Evolutionary conservation across 1,284 basidiomycete species (phyloP), one percentile per base, ranked within the genome.

Genomic region (Papiliotrema fonsecae): DNA sequence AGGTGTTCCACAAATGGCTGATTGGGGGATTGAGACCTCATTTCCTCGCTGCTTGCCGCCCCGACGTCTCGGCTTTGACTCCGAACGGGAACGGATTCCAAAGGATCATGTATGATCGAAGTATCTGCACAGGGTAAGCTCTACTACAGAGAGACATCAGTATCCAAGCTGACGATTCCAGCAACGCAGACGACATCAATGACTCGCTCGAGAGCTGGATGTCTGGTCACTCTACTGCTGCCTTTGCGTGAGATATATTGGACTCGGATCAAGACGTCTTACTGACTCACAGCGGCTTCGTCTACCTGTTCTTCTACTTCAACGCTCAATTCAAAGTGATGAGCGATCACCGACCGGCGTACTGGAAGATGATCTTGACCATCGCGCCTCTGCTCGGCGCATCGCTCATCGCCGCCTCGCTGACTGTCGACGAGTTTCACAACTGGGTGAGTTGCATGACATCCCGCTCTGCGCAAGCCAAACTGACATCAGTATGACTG

Each of bases 281-380:
- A 11, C 38, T 24, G 6, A 19, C 21, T 34, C 25, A 13, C 44
- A 42, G 40, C 40, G 40, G 40, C 6, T 42, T 42, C 40, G 40
- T 42, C 21, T 81, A 75, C 62, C 74, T 82, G 14, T 68, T 78
- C n/a, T 72, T 82, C 30, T 81, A 79, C 60, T 73, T 81, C 67
- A 81, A 82, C 54, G 79, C 79, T 2, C 79, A 81, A 56, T 74
- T 82, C 51, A 82, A 81, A 62, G 77, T 81, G 47, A 79, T 80
- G 69, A 73, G 77, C 24, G 78, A 80, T 10, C 77, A 80, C 63
- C 62, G 67, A 24, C 63, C 66, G 3, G 65, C 66, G 51, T 82
- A 80, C 64, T 82, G 81, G 81, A 82, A 82, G 64, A 80, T 81
- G 77, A 71, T 82, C 50, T 54, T 81, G 22, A 76, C 81, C 54